These are phyloP conservation scores for Blastomyces parvus DNA, from an alignment of 2,329 filamentous ascomycete species.

Conservation along the genomic window DNA sequence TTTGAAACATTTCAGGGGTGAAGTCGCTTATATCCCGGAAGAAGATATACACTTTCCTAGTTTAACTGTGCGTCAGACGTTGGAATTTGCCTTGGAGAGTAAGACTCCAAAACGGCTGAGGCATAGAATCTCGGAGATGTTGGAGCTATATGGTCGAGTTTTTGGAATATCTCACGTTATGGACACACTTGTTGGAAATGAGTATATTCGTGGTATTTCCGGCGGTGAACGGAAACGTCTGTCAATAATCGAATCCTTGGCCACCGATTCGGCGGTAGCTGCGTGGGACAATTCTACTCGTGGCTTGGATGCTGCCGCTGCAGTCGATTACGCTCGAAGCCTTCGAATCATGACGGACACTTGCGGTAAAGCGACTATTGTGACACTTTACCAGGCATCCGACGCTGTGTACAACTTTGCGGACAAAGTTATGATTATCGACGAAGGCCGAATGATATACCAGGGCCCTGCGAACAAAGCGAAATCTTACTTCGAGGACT, in stretches of 20 bases:
- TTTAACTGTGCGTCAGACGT: constrained; percentile 75
- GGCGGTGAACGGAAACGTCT: constrained; percentile 73
- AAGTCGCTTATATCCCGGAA: constrained; percentile 76
- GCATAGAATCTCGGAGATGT: constrained; percentile 50
- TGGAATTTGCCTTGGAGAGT: constrained; percentile 73
- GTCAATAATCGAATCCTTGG: constrained; percentile 75
- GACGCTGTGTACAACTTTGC: constrained; percentile 58
- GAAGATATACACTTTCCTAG: constrained; percentile 79
- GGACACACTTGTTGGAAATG: constrained; percentile 74
- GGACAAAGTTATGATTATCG: constrained; percentile 66
- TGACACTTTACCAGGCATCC: constrained; percentile 58
- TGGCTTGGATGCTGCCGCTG: constrained; percentile 58
- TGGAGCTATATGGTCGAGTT: constrained; percentile 36
- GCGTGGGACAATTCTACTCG: constrained; percentile 68
- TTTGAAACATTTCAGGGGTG: constrained; percentile 65
- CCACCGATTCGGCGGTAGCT: constrained; percentile 60
- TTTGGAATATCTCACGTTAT: constrained; percentile 76
- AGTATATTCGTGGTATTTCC: constrained; percentile 68
- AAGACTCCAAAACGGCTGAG: constrained; percentile 70
- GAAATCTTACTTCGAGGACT: constrained; percentile 51
- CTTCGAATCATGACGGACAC: constrained; percentile 62
- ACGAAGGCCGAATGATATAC: constrained; percentile 56
- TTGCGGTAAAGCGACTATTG: constrained; percentile 54
- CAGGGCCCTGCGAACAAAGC: constrained; percentile 49
- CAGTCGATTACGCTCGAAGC: constrained; percentile 55